Base-by-base conservation (phyloP, 169 alveolate genomes). In the Plasmodium gonderi region DNA sequence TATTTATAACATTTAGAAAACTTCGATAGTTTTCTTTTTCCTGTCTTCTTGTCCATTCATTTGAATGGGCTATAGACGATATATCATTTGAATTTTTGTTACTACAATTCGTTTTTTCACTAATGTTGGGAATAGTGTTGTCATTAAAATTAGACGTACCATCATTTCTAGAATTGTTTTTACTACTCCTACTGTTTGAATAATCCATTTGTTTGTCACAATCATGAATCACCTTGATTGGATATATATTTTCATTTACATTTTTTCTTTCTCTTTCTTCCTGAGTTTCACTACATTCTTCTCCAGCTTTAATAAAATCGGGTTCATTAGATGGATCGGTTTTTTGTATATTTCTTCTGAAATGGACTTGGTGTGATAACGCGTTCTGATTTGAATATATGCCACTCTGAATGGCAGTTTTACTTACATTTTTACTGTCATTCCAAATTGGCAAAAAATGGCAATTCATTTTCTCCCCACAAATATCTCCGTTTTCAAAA, bases 1-100 rank as follows among this genome's bases (percentile, higher is more conserved):
- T 82, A 72, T 82, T 82, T 47, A 82, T 82, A 17, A 68, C 92
- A 51, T 82, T 33, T 12, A 82, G 83, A 33, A 82, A 82, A 75
- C 79, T 74, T 20, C 64, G 75, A 20, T 82, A 82, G 20, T 82
- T 82, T 69, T 82, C 83, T 29, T 82, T 82, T 8, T 68, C 83
- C 64, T 82, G 83, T 51, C 31, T 60, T 26, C 54, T 65, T 20
- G 20, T 20, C 23, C 49, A 20, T 38, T 80, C 31, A 36, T 64
- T 75, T 38, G 68, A 29, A n/a, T 29, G n/a, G 4, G 64, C 31
- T 31, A 42, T 31, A 47, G 72, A 9, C 17, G 51, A 29, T 72
- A 72, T 1, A 36, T 72, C 51, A 42, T 26, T 38, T 72, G 11
- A 40, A 40, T 31, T 72, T 45, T 45, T 72, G 26, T 72, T 72